A percentile compares a stretch with the other conserved stretches of the same genome.
Conservation (phyloP, 306 rosid genomes). For the Luffa aegyptiaca region DNA sequence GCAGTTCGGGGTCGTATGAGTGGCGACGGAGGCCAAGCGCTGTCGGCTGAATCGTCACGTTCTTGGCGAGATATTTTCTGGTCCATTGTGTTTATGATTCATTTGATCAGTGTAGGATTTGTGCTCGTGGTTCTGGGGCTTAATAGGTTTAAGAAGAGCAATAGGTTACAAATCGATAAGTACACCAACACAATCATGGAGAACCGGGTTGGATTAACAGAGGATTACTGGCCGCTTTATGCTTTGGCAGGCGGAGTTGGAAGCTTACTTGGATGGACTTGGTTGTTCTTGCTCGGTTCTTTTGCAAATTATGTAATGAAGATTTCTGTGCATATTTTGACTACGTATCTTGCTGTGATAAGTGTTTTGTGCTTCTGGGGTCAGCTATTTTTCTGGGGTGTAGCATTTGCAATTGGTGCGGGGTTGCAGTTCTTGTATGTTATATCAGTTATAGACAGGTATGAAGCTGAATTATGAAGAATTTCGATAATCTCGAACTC, state of each 20-base stretch:
- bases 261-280: conserved; percentile 68
- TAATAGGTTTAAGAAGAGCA: conserved; percentile 61
- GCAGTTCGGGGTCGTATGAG: conserved; percentile 34
- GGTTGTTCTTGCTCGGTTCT: conserved; percentile 73
- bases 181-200: conserved; percentile 43
- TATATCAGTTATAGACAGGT: conserved; percentile 84
- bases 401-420: conserved; percentile 73
- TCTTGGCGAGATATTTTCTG: conserved; percentile 90
- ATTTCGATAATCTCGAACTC: neutral
- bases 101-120: conserved; percentile 57
- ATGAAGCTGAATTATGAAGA: conserved; percentile 11
- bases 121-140: conserved; percentile 59
- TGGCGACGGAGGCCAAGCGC: conserved; percentile 31
- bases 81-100: conserved; percentile 59
- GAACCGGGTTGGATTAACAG: conserved; percentile 55
- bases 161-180: conserved; percentile 75
- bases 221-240: conserved; percentile 81
- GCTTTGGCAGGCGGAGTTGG: conserved; percentile 84
- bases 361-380: conserved; percentile 95
- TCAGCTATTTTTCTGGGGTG: conserved; percentile 81
- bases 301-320: conserved; percentile 71
- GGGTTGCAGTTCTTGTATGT: conserved; percentile 75
- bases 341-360: conserved; percentile 86
- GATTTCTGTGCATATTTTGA: conserved; percentile 84
- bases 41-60: conserved; percentile 45